Evolutionary conservation across 305 asterid species (phyloP).

Genomic region (Solanum chacoense): DNA sequence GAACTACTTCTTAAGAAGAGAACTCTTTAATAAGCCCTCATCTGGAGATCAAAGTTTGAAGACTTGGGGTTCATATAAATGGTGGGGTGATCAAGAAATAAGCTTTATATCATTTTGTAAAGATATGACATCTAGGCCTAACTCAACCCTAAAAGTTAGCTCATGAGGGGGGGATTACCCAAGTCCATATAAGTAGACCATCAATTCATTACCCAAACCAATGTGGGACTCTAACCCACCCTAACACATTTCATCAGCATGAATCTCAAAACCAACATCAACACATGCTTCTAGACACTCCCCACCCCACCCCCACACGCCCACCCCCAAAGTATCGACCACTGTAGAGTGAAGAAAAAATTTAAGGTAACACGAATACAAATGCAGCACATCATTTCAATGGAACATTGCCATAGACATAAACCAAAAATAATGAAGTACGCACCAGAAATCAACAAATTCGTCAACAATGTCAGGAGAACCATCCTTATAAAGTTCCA

Average conservation of each 20-base stretch:
- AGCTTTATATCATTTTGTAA: neutral
- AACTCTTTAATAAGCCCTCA: neutral
- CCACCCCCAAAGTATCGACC: neutral
- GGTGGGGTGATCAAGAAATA: neutral
- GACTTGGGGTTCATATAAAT: neutral
- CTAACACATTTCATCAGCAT: neutral
- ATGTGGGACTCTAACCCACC: neutral
- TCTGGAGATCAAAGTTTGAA: neutral
- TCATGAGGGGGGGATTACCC: neutral
- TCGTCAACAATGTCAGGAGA: conserved; percentile 69
- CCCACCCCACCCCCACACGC: neutral
- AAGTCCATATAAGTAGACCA: neutral
- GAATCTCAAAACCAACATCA: neutral
- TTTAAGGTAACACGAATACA: neutral
- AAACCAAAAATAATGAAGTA: neutral
- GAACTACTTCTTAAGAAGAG: neutral
- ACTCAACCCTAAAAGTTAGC: neutral
- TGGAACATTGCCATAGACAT: neutral
- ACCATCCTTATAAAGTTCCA: conserved; percentile 81
- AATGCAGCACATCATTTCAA: neutral
- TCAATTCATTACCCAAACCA: neutral
- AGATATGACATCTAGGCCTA: neutral
- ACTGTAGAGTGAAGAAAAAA: neutral
- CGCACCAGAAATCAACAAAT: conserved; percentile 65
- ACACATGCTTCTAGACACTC: neutral